phyloP scores from a whole-genome alignment of 2,329 filamentous ascomycete species.

The Diaporthe vexans region DNA sequence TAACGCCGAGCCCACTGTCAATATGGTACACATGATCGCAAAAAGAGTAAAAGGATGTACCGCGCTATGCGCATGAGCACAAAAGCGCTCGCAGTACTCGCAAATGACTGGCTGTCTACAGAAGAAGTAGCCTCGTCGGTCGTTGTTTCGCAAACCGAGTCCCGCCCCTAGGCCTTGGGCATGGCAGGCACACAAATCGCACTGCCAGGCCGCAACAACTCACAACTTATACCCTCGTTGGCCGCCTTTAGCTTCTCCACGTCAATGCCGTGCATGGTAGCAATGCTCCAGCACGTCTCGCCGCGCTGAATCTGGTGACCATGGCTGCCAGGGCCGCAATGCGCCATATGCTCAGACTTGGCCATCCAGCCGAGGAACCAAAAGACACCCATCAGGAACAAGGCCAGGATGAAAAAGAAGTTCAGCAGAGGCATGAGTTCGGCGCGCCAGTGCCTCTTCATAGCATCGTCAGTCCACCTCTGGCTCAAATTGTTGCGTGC shows the following conservation, averaged over 20 bases:
- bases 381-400: conserved; percentile 64
- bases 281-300: conserved; percentile 69
- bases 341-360: conserved; percentile 41
- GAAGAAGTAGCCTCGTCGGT: not conserved
- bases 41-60: not conserved
- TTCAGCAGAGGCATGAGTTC: conserved; percentile 70
- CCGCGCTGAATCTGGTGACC: conserved; percentile 59
- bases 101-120: conserved; percentile 6
- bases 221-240: conserved; percentile 64
- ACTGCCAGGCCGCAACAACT: conserved; percentile 56
- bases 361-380: conserved; percentile 58
- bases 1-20: conserved; percentile 6
- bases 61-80: not conserved
- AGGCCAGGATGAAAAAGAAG: conserved; percentile 67
- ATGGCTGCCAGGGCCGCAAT: conserved; percentile 48
- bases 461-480: conserved; percentile 36
- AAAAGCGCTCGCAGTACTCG: not conserved
- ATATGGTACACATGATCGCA: conserved; percentile 4
- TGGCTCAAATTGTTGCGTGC: conserved; percentile 23
- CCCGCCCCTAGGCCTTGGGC: conserved; percentile 26
- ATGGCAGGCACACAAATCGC: conserved; percentile 40
- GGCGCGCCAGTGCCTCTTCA: conserved; percentile 62
- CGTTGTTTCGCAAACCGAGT: not conserved
- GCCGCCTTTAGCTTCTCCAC: conserved; percentile 61
- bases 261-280: conserved; percentile 55